Evolutionary conservation across 768 basidiomycete species (phyloP).

Genomic region (Podaxis carcinomalis): DNA sequence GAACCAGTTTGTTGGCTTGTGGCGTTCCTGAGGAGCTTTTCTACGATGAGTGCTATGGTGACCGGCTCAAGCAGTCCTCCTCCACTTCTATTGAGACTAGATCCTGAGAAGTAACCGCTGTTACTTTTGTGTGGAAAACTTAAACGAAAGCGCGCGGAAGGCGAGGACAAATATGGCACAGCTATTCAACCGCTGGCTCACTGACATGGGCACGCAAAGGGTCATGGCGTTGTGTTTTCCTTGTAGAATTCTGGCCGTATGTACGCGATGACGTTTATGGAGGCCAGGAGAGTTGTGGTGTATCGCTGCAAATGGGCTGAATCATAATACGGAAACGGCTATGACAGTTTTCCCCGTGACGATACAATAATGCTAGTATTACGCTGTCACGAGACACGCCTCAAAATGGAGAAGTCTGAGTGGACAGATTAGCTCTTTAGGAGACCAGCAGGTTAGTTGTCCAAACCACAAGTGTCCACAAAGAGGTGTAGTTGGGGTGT

Average conservation of each 20-base stretch:
- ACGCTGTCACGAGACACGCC: too few relatives aligned
- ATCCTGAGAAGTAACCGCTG: too few relatives aligned
- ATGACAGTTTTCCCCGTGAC: background rate
- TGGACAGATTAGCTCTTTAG: too few relatives aligned
- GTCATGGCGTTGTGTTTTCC: background rate
- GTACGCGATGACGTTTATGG: background rate
- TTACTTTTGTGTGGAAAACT: too few relatives aligned
- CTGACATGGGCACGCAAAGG: background rate
- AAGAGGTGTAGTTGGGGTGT: too few relatives aligned
- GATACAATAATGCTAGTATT: too few relatives aligned
- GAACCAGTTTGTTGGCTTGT: background rate
- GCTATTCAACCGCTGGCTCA: background rate
- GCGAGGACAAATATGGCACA: too few relatives aligned
- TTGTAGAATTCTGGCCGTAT: background rate
- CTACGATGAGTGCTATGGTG: background rate
- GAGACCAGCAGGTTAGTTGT: too few relatives aligned
- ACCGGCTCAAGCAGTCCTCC: background rate
- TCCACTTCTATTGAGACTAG: background rate
- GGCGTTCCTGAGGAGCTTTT: background rate
- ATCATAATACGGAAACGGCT: background rate
- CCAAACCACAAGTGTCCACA: too few relatives aligned
- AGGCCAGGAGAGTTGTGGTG: background rate
- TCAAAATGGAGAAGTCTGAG: too few relatives aligned
- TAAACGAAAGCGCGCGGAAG: too few relatives aligned
- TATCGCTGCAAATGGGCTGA: background rate